Evolutionary conservation across 2,329 filamentous ascomycete species (phyloP).

Genomic region (Phaeoacremonium minimum): DNA sequence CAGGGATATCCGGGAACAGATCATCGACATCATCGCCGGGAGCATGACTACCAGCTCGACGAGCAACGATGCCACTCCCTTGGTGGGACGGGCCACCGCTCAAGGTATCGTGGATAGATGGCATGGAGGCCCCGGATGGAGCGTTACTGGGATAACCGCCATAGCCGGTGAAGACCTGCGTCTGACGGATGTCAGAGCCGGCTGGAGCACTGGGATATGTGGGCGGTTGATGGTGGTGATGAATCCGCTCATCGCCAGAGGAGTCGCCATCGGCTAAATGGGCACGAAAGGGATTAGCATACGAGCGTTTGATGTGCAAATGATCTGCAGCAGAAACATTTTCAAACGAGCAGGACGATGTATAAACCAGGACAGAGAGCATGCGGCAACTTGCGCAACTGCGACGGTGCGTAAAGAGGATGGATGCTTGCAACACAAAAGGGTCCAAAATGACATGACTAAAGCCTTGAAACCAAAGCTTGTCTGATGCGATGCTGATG

Average conservation of each 20-base stretch:
- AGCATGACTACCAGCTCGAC: constrained; percentile 25
- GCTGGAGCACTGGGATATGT: constrained; percentile 20
- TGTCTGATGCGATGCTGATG: constrained; percentile 14
- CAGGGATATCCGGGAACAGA: constrained; percentile 83
- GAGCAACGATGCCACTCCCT: constrained; percentile 27
- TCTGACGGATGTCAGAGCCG: constrained; percentile 67
- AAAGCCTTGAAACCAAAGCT: constrained; percentile 7
- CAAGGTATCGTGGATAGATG: constrained; percentile 57
- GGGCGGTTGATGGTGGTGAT: constrained; percentile 56
- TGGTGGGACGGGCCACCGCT: constrained; percentile 23
- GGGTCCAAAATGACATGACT: constrained; percentile 17
- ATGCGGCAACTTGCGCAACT: constrained; percentile 11
- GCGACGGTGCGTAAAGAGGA: constrained; percentile 7
- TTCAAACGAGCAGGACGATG: neutral
- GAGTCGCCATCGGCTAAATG: constrained; percentile 58
- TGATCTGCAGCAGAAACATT: constrained; percentile 7
- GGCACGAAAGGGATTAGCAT: constrained; percentile 15
- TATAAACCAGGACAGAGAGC: neutral
- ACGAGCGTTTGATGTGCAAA: constrained; percentile 7
- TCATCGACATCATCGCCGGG: constrained; percentile 57
- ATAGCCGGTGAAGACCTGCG: constrained; percentile 65
- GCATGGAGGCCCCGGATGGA: constrained; percentile 57
- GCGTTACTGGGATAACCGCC: constrained; percentile 64
- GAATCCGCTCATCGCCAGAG: constrained; percentile 48
- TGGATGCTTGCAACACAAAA: constrained; percentile 23